Base-by-base conservation (phyloP, 2,329 filamentous ascomycete species). In the Gnomoniopsis sp. region DNA sequence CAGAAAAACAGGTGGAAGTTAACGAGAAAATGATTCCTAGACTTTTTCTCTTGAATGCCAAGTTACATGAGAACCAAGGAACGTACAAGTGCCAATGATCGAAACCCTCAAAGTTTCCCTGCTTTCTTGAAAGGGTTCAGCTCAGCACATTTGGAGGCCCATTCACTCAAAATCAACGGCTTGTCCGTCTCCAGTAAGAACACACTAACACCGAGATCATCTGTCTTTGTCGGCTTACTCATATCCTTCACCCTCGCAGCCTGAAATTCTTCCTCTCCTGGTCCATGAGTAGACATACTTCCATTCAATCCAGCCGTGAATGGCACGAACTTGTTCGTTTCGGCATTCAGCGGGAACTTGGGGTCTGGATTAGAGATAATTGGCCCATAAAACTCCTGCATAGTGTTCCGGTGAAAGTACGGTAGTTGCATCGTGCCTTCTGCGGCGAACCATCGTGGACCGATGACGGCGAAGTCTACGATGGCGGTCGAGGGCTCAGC, bases 401-500 rank as follows among this genome's bases (percentile, higher is more conserved):
- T 79, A 4, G 75, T 77, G 67, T 80, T 81, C 38, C 79, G 74
- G 67, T 85, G 82, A 67, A 82, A 85, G 72, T 81, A 85, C 1
- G 83, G 82, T 10, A 80, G 79, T 3, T 81, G 75, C 72, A 84
- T 85, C 0, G 82, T 85, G 65, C 81, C 75, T 59, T 82, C 79
- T 1, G 75, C 75, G 3, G 83, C 80, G n/a, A 83, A 74, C 82
- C 82, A 85, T 21, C 82, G 74, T 0, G 82, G 82, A 1, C 81
- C 80, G 65, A 86, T 84, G 66, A 83, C 81, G 61, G 85, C 78
- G 63, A 85, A 85, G 70, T 85, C 82, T 1, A 79, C 80, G 11
- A 82, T 69, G 2, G 84, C 81, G 1, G 83, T 82, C 1, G 80
- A 81, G 0, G 77, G 73, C 53, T 52, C 58, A 3, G 54, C 56